Base-by-base conservation (phyloP, 1,284 basidiomycete species). In the Omphalotus olearius region DNA sequence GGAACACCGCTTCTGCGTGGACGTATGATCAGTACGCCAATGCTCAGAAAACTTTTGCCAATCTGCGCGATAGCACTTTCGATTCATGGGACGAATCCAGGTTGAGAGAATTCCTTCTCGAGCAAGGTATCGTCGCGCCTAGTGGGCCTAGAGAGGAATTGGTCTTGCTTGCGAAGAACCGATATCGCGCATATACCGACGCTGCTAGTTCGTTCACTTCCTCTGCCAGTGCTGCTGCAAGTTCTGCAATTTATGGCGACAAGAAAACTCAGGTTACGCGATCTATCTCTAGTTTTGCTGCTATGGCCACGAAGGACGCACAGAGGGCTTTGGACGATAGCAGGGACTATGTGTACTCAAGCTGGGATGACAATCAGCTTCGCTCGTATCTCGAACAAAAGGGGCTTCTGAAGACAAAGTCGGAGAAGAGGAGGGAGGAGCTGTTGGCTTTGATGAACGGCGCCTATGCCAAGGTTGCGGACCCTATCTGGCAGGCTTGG, bases 321-420 rank as follows among this genome's bases (percentile, higher is more conserved):
- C 69, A 69, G 11, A 74, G 75, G 38, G 73, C 73, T 16, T 66
- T 93, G 37, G 85, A 93, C 52, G 82, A 89, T 56, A 68, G 83
- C 28, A 89, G 83, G 64, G 93, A 97, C 67, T 95, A 93, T 60
- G 69, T 93, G 6, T 95, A 90, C 66, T 91, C 88, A 0, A 80
- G 85, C 1, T 96, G 94, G 94, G 82, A 86, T 54, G 91, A 96
- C 60, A 85, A 77, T 61, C 73, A 78, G 56, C 69, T 91, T 42
- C 74, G 81, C 51, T 66, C 66, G 0, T 97, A 86, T 70, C 80
- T 95, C 44, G 82, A 88, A 60, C 75, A 85, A 40, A 83, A 90
- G 62, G 85, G 86, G 30, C 69, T 91, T 35, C 65, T 92, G 56
- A 37, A 45, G 4, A 77, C 83, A 11, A 80, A 83, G 57, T 69